phyloP scores from a whole-genome alignment of 371 early-diverging fungal genomes.

The Mortierella sp. region DNA sequence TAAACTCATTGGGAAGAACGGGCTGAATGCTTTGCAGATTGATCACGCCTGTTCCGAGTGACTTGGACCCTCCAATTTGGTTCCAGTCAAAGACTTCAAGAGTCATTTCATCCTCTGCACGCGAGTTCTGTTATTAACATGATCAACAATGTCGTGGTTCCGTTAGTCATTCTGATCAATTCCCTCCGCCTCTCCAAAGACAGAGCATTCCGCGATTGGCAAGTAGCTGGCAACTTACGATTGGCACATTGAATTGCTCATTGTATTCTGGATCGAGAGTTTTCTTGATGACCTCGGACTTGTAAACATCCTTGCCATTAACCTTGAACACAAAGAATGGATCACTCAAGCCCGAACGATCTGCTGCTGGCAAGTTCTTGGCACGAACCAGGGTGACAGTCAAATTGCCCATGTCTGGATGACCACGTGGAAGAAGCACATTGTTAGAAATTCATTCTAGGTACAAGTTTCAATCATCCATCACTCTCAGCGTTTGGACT shows the following conservation, averaged over 20 bases:
- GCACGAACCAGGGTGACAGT: slow-evolving; percentile 62
- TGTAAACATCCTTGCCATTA: slow-evolving; percentile 82
- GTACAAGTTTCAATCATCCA: background rate
- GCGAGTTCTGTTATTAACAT: slow-evolving; percentile 60
- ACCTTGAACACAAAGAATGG: slow-evolving; percentile 81
- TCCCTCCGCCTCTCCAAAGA: too few species aligned
- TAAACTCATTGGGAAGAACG: slow-evolving; percentile 47
- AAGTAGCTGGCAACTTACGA: too few species aligned
- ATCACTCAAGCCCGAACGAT: slow-evolving; percentile 78
- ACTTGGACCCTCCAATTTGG: slow-evolving; percentile 70
- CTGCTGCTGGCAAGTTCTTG: slow-evolving; percentile 59
- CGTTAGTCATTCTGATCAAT: slow-evolving; percentile 7
- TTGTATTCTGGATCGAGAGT: slow-evolving; percentile 87
- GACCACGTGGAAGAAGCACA: background rate
- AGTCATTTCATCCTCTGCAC: slow-evolving; percentile 66
- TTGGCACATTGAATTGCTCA: slow-evolving; percentile 75
- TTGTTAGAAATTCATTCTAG: background rate
- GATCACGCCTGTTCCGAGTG: slow-evolving; percentile 60
- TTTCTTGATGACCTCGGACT: slow-evolving; percentile 81
- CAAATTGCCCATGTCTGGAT: slow-evolving; percentile 55
- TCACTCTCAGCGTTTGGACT: too few species aligned
- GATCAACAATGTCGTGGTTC: too few species aligned
- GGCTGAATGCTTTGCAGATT: slow-evolving; percentile 51
- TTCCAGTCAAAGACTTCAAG: slow-evolving; percentile 90
- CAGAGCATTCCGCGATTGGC: too few species aligned